phyloP scores from a whole-genome alignment of 257 asterid species.

The Solanum microdontum region DNA sequence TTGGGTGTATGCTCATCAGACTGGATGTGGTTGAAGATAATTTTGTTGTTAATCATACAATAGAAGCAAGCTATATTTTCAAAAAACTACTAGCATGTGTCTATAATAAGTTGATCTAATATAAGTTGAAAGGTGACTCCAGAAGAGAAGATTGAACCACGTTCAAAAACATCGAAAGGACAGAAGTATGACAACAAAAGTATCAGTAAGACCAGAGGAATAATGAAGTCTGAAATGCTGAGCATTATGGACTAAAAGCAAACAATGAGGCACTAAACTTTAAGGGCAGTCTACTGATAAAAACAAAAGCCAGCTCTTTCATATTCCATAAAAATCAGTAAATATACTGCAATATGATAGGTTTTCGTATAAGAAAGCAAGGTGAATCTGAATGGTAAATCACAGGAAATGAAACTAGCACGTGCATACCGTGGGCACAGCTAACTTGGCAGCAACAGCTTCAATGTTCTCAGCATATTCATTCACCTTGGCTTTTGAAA shows the following conservation, averaged over 20 bases:
- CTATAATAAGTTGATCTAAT: background rate
- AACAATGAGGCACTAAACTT: background rate
- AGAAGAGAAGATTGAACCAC: background rate
- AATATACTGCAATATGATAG: background rate
- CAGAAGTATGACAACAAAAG: background rate
- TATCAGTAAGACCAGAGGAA: background rate
- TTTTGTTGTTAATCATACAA: background rate
- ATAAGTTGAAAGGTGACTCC: background rate
- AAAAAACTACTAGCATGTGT: background rate
- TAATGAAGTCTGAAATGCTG: background rate
- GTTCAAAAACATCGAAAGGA: background rate
- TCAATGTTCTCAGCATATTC: constrained; percentile 74
- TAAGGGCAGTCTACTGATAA: background rate
- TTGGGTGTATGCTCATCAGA: constrained; percentile 19
- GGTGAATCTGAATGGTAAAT: background rate
- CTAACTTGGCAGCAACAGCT: constrained; percentile 59
- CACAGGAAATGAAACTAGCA: background rate
- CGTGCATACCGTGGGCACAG: constrained; percentile 30
- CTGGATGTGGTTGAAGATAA: constrained; percentile 32
- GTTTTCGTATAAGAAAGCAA: background rate
- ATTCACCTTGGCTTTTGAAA: constrained; percentile 59
- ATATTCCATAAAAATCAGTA: background rate
- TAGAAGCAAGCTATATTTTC: background rate
- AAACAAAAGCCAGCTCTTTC: background rate
- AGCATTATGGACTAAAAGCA: background rate